Percentiles rank a stretch among this genome's conserved stretches.
Evolutionary conservation across 257 asterid species (phyloP).

Genomic region (Ilex aquifolium): DNA sequence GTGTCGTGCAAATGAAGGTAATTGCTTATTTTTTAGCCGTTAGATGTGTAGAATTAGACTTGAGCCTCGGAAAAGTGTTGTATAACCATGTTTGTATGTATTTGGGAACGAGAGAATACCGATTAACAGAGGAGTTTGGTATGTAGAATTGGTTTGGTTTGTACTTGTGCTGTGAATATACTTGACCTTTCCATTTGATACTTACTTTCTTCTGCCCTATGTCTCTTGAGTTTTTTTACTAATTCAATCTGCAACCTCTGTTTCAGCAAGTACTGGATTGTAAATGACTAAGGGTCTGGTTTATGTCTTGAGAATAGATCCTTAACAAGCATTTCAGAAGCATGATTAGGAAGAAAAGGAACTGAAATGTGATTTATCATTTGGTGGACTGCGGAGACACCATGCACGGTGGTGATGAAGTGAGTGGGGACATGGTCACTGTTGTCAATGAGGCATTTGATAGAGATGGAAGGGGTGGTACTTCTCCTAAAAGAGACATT

Average conservation of each 20-base stretch:
- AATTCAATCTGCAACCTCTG: neutral
- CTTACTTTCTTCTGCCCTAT: no score
- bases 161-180: no score
- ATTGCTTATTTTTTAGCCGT: no score
- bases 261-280: neutral
- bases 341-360: neutral
- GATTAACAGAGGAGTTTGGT: no score
- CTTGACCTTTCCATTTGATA: no score
- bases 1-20: no score
- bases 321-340: neutral
- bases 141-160: no score
- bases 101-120: no score
- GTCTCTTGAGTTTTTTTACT: neutral
- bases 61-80: no score
- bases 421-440: constrained; percentile 32
- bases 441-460: constrained; percentile 34
- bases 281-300: neutral
- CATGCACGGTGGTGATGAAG: constrained; percentile 35
- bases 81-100: no score
- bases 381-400: constrained; percentile 51
- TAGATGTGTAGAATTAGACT: no score
- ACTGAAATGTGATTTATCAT: constrained; percentile 21
- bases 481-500: constrained; percentile 30
- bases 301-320: neutral
- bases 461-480: constrained; percentile 34